These are phyloP conservation scores for Kwoniella dejecticola DNA, from an alignment of 768 basidiomycete genomes.

Conservation along the genomic window DNA sequence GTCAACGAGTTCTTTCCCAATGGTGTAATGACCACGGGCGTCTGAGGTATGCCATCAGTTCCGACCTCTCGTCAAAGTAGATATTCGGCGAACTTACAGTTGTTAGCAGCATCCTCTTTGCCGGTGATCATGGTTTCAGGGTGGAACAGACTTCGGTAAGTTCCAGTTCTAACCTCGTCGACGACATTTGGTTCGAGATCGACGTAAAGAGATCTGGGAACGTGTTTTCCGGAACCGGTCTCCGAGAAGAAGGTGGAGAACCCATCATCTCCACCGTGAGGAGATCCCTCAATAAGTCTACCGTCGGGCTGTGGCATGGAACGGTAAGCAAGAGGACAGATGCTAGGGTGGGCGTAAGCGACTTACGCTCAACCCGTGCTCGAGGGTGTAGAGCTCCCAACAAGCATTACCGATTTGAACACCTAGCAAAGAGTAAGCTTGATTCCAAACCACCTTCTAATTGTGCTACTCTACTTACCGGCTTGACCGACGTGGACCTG, in stretches of 20 bases:
- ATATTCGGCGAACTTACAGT: slow-evolving; percentile 67
- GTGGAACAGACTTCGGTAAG: slow-evolving; percentile 96
- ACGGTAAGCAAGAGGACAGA: background rate
- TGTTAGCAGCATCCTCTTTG: slow-evolving; percentile 99
- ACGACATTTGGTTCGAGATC: slow-evolving; percentile 87
- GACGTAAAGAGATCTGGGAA: slow-evolving; percentile 91
- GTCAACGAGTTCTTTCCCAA: slow-evolving; percentile 98
- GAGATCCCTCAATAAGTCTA: slow-evolving; percentile 76
- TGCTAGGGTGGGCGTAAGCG: background rate
- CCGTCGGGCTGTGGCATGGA: slow-evolving; percentile 77
- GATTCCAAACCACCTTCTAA: background rate
- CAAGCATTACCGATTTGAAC: slow-evolving; percentile 84
- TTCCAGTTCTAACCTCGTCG: slow-evolving; percentile 93
- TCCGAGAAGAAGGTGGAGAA: slow-evolving; percentile 99
- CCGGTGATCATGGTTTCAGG: slow-evolving; percentile 95
- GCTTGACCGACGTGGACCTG: slow-evolving; percentile 90
- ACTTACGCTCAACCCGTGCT: slow-evolving; percentile 89
- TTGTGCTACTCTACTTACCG: slow-evolving; percentile 32
- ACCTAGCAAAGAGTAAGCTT: slow-evolving; percentile 27
- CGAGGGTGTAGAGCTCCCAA: slow-evolving; percentile 99
- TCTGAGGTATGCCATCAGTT: slow-evolving; percentile 65
- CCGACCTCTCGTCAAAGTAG: background rate
- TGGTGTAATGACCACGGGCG: slow-evolving; percentile 97
- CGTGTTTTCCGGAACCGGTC: slow-evolving; percentile 94
- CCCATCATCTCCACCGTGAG: slow-evolving; percentile 77